Evolutionary conservation across 2,329 filamentous ascomycete genomes (phyloP), one percentile per base, ranked within the genome.

Genomic region (Aurifilum marmelostoma): DNA sequence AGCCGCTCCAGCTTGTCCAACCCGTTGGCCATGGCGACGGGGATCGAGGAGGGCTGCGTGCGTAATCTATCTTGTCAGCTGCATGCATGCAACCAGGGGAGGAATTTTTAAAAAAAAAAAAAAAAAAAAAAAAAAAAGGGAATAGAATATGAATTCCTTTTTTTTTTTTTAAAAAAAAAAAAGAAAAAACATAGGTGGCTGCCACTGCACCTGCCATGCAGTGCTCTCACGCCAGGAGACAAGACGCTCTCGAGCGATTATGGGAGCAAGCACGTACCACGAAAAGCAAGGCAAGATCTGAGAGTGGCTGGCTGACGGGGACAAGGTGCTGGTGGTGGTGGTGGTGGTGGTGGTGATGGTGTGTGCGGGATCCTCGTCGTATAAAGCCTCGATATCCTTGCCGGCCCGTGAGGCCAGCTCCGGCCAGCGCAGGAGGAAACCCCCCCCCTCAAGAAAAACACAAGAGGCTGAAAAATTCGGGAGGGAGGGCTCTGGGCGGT

Each of bases 1-100:
- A 88, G 79, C 73, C 80, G 81, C 77, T 88, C 85, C 59, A 88
- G 76, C 68, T 73, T 79, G 71, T 84, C 84, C 58, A 87, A 78
- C 16, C 83, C 78, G 73, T 80, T 83, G 66, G 84, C 79, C 85
- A 87, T 85, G 66, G 71, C 80, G 68, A 69, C 65, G 32, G 63
- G 67, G 41, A 14, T 52, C 29, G 27, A 27, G n/a, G 59, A 16
- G 14, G 41, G 67, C 52, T 67, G 59, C 72, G 69, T 72, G 70
- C 67, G 67, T 69, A 71, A 63, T 67, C 68, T 71, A 73, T 63
- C 32, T 69, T 66, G 68, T 75, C 67, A 75, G 71, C 62, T 70
- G 61, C 29, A 69, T 60, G 52, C 69, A 39, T 29, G 43, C 69
- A 37, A 52, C 69, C 39, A 43, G 58, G n/a, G n/a, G n/a, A n/a